phyloP scores from a whole-genome alignment of 805 yeast species.

The Wickerhamomyces silvicola region DNA sequence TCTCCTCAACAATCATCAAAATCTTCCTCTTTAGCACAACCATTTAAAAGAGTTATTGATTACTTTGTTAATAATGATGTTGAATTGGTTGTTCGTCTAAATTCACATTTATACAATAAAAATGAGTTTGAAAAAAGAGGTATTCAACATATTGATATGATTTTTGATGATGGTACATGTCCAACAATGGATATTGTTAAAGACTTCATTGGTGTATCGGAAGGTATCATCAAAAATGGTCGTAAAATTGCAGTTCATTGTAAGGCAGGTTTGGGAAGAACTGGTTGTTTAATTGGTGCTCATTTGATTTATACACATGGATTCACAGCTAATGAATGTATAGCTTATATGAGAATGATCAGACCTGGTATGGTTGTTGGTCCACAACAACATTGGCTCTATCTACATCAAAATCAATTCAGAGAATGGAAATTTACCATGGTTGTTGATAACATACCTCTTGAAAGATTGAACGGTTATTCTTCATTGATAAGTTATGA shows the following conservation, averaged over 20 bases:
- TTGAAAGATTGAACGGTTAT: constrained; percentile 60
- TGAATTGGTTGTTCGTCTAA: constrained; percentile 83
- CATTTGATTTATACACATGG: constrained; percentile 94
- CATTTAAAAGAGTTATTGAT: constrained; percentile 74
- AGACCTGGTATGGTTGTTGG: constrained; percentile 99
- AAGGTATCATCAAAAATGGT: constrained; percentile 74
- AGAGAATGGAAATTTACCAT: constrained; percentile 94
- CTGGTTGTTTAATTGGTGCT: constrained; percentile 97
- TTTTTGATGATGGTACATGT: constrained; percentile 97
- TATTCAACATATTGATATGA: constrained; percentile 89
- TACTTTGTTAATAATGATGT: constrained; percentile 72
- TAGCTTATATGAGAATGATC: constrained; percentile 91
- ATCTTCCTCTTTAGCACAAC: constrained; percentile 47
- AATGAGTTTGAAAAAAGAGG: constrained; percentile 75
- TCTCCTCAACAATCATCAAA: constrained; percentile 76
- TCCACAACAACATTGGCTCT: constrained; percentile 98
- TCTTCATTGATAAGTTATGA: constrained; percentile 58
- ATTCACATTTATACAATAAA: constrained; percentile 85
- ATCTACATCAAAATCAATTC: constrained; percentile 91
- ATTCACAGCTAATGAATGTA: constrained; percentile 94
- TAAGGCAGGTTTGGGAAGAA: constrained; percentile 96
- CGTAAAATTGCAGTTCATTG: constrained; percentile 99
- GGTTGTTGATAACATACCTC: constrained; percentile 66
- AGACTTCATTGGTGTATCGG: constrained; percentile 92
- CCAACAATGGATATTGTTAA: constrained; percentile 92